Conservation (phyloP, 805 yeast species). For the Ogataea glucozyma region DNA sequence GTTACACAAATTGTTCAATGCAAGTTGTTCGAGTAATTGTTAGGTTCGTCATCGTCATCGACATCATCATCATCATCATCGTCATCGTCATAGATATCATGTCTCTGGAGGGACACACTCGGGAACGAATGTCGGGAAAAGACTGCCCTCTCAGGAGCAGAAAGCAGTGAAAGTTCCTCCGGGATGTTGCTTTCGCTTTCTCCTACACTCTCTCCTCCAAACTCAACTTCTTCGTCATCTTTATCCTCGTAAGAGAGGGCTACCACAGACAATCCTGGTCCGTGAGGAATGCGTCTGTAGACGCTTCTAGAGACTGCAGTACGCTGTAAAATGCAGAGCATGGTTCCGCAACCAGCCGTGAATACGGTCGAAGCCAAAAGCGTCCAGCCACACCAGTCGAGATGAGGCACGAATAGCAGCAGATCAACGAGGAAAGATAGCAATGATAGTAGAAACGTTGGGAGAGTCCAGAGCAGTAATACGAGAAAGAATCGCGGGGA, state of each 20-base stretch:
- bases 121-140: not conserved
- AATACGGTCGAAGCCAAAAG: conserved; percentile 67
- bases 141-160: not conserved
- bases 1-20: too few species aligned
- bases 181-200: not conserved
- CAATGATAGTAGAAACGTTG: conserved; percentile 67
- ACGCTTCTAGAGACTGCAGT: conserved; percentile 52
- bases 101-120: too few species aligned
- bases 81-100: conserved; percentile 4
- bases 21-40: too few species aligned
- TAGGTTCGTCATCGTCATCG: conserved; percentile 9
- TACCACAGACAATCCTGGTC: not conserved
- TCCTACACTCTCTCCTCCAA: not conserved
- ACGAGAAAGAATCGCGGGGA: conserved; percentile 48
- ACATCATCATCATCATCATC: conserved; percentile 10
- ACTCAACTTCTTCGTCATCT: conserved; percentile 8
- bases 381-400: conserved; percentile 86
- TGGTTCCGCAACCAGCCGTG: conserved; percentile 61
- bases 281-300: not conserved
- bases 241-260: conserved; percentile 9
- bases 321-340: conserved; percentile 73
- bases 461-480: conserved; percentile 58
- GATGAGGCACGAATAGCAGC: conserved; percentile 69
- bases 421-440: conserved; percentile 82
- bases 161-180: not conserved